A percentile compares a stretch with the other conserved stretches of the same genome.
phyloP scores from a whole-genome alignment of 108 stramenopile species.

The Aurantiochytrium sp. region DNA sequence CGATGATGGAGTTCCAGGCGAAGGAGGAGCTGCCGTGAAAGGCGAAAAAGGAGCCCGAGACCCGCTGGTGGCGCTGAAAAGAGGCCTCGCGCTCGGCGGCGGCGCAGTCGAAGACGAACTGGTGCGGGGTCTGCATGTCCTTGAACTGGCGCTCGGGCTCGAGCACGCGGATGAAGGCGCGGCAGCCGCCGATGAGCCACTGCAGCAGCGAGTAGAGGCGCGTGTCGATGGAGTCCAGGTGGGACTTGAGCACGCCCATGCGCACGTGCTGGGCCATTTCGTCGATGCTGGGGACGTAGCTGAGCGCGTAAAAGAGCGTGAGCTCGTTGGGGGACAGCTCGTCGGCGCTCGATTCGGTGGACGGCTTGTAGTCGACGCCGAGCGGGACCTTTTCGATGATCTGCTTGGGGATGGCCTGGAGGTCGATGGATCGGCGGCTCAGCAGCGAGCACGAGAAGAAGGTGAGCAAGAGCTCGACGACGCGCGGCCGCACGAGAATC shows the following conservation, averaged over 20 bases:
- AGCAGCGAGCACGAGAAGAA: conserved; percentile 27
- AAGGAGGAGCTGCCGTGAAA: conserved; percentile 23
- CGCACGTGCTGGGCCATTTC: neutral
- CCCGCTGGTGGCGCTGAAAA: neutral
- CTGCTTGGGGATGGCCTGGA: conserved; percentile 6
- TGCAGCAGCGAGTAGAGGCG: conserved; percentile 13
- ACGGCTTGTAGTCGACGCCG: neutral
- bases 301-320: conserved; percentile 25
- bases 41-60: neutral
- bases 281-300: neutral
- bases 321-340: conserved; percentile 21
- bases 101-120: conserved; percentile 20
- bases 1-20: conserved; percentile 30
- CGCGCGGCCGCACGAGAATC: neutral
- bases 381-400: neutral
- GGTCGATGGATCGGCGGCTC: neutral
- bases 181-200: conserved; percentile 31
- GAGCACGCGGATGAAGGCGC: neutral
- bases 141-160: conserved; percentile 24
- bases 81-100: conserved; percentile 5
- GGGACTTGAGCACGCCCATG: neutral
- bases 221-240: neutral
- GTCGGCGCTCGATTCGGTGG: neutral
- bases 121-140: conserved; percentile 10
- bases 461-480: conserved; percentile 17